phyloP scores from a whole-genome alignment of 768 basidiomycete species.

The Boletus sp. region DNA sequence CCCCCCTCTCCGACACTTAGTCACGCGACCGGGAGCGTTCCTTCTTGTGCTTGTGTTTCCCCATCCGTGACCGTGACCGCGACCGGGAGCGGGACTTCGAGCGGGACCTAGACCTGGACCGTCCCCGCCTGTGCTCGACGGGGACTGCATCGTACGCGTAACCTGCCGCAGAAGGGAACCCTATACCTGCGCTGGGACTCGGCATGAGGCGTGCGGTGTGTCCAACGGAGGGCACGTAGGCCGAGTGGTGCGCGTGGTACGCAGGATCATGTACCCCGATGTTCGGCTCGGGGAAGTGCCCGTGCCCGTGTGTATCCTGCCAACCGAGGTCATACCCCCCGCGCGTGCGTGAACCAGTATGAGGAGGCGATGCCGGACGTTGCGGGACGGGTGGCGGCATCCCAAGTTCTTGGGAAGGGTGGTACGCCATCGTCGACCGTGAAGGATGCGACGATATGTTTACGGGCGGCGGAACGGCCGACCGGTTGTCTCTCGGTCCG shows the following conservation, averaged over 20 bases:
- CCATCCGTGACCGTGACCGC: background rate
- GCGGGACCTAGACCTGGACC: background rate
- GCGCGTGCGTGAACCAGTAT: background rate
- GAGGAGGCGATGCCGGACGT: background rate
- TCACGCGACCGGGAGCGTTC: conserved; percentile 4
- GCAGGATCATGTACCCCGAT: too few species aligned
- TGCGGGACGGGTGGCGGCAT: background rate
- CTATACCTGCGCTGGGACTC: background rate
- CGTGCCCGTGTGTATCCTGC: background rate
- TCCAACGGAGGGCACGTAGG: background rate
- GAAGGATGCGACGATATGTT: conserved; percentile 13
- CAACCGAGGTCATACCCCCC: background rate
- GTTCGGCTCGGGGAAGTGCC: background rate
- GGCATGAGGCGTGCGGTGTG: background rate
- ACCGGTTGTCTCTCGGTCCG: background rate
- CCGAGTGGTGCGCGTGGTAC: background rate
- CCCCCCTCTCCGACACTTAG: too few species aligned
- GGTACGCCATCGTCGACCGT: background rate
- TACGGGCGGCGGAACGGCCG: conserved; percentile 7
- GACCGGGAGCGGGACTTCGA: background rate
- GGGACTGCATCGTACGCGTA: background rate
- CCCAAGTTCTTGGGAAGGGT: background rate
- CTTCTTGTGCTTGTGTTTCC: background rate
- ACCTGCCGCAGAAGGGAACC: background rate
- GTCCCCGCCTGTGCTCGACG: background rate